Percentiles rank a stretch among this genome's conserved stretches.
Evolutionary conservation across 768 basidiomycete genomes (phyloP).

Genomic region (Pulveroboletus sp.): DNA sequence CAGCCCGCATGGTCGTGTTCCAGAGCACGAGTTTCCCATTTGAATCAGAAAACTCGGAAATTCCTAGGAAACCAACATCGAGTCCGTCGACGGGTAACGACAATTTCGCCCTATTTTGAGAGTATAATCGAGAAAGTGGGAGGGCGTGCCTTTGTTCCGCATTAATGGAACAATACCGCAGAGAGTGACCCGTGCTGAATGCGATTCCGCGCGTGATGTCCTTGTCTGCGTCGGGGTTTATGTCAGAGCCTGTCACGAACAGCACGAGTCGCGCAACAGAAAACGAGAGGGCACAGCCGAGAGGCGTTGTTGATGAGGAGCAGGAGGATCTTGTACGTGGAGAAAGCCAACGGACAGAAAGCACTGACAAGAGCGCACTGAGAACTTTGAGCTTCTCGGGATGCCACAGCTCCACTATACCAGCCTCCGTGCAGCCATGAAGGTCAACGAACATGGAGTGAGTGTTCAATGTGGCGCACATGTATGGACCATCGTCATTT

Average conservation of each 20-base stretch:
- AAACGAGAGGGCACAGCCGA: slow-evolving; percentile 54
- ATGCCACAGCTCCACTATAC: slow-evolving; percentile 70
- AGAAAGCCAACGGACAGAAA: slow-evolving; percentile 24
- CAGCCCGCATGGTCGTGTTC: slow-evolving; percentile 54
- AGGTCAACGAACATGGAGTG: slow-evolving; percentile 45
- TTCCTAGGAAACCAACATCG: slow-evolving; percentile 44
- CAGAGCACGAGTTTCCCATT: slow-evolving; percentile 42
- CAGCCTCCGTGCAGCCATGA: slow-evolving; percentile 50
- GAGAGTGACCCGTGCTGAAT: slow-evolving; percentile 48
- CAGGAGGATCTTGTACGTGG: slow-evolving; percentile 8
- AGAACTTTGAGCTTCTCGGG: slow-evolving; percentile 53
- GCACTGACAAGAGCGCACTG: slow-evolving; percentile 44
- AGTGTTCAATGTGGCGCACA: slow-evolving; percentile 40
- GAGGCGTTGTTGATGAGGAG: slow-evolving; percentile 42
- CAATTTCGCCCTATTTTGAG: slow-evolving; percentile 51
- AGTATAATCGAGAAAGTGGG: slow-evolving; percentile 27
- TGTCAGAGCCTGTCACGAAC: slow-evolving; percentile 74
- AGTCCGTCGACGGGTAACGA: slow-evolving; percentile 51
- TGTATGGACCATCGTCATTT: slow-evolving; percentile 40
- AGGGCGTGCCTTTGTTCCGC: slow-evolving; percentile 16
- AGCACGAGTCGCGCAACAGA: slow-evolving; percentile 62
- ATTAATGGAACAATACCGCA: slow-evolving; percentile 54
- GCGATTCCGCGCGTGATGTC: slow-evolving; percentile 71
- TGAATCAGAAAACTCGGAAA: slow-evolving; percentile 32
- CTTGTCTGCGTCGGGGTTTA: slow-evolving; percentile 67